These are phyloP conservation scores for Talaromyces liani DNA, from an alignment of 495 filamentous ascomycete genomes.

Conservation along the genomic window DNA sequence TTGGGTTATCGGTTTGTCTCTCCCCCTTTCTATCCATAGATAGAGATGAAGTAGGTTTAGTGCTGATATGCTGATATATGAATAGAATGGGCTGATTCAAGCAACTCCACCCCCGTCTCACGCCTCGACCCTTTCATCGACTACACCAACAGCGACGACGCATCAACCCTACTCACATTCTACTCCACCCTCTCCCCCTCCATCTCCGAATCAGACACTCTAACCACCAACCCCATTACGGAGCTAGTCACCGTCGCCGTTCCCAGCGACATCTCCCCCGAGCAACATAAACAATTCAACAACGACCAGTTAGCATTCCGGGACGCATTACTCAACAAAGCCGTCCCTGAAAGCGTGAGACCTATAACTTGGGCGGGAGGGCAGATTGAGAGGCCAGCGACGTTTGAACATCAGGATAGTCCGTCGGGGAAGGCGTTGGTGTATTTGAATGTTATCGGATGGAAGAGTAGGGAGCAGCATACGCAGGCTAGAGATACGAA, in stretches of 20 bases:
- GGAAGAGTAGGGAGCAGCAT: conserved; percentile 49
- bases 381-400: conserved; percentile 33
- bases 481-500: conserved; percentile 35
- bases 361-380: conserved; percentile 38
- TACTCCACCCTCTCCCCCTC: conserved; percentile 29
- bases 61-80: not conserved
- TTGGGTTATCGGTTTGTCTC: conserved; percentile 30
- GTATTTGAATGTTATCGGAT: conserved; percentile 39
- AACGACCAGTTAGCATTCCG: conserved; percentile 26
- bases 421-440: conserved; percentile 29
- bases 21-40: not conserved
- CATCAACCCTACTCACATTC: conserved; percentile 14
- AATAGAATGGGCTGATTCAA: conserved; percentile 35
- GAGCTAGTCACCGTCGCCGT: conserved; percentile 30
- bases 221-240: conserved; percentile 32
- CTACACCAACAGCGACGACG: not conserved
- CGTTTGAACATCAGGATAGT: conserved; percentile 25
- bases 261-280: conserved; percentile 18
- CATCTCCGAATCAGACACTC: conserved; percentile 20
- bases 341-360: conserved; percentile 20
- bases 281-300: conserved; percentile 18
- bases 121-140: conserved; percentile 22
- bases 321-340: conserved; percentile 21
- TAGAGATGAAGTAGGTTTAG: no score
- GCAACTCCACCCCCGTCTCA: conserved; percentile 14